Evolutionary conservation across 208 protist genomes (phyloP), one percentile per base, ranked within the genome.

Genomic region (Phytomonas sp.): DNA sequence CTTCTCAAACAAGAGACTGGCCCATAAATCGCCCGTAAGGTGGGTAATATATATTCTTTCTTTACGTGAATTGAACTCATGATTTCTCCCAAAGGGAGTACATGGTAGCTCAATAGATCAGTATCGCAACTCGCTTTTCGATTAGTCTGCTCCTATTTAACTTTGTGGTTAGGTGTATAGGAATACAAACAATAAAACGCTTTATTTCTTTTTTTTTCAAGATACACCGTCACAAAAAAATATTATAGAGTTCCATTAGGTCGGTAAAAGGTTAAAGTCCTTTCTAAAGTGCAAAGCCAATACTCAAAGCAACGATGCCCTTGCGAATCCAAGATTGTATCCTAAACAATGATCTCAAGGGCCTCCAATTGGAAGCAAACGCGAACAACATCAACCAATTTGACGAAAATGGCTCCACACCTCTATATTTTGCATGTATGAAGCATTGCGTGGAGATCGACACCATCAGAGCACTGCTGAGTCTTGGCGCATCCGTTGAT

Each of bases 341-440:
- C 56, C 34, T 85, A 33, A 65, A 60, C 26, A 81, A 85, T 67
- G 74, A 81, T 64, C 65, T 67, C 33, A 63, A 43, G 0, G 62
- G 59, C 15, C 56, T 85, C 26, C 68, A 74, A 31, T 62, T 61
- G 1, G 63, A 68, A 26, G 73, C 76, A 28, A 63, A 33, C 32
- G 73, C 67, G 29, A 75, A 72, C 36, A 77, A 60, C 23, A 62
- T 85, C 2, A 80, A 85, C 68, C 68, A 62, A 5, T 30, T 67
- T 15, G 77, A 82, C 67, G 61, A 53, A 51, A 67, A 30, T 23
- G 92, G 92, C 40, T 92, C 84, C 74, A 86, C 82, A 4, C 86
- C 88, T 1, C 82, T 96, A 26, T 96, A 91, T 75, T 87, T 87
- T 67, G 88, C 89, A 28, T 91, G 83, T 71, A 94, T 95, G 92